These are phyloP conservation scores for Fraxinus ornus DNA, from an alignment of 305 asterid genomes.

Conservation along the genomic window DNA sequence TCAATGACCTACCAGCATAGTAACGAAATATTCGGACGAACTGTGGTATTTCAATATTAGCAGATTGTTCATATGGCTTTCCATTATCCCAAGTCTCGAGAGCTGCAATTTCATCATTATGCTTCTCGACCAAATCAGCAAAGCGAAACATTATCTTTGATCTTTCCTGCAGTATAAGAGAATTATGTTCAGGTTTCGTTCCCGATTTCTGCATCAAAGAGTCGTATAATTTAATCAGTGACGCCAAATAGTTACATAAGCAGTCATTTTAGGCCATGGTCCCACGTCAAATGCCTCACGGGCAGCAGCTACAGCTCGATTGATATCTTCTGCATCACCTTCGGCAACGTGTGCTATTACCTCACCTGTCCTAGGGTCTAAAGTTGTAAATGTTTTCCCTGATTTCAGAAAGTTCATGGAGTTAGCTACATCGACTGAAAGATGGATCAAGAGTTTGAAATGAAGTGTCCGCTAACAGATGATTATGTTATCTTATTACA, in stretches of 20 bases:
- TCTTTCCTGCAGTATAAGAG: conserved; percentile 63
- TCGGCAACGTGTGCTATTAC: conserved; percentile 85
- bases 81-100: conserved; percentile 96
- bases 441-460: neutral
- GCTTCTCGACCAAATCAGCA: conserved; percentile 93
- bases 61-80: conserved; percentile 74
- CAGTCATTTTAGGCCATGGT: conserved; percentile 93
- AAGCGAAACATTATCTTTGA: conserved; percentile 66
- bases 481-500: neutral
- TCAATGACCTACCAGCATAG: conserved; percentile 74
- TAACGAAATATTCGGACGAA: conserved; percentile 75
- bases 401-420: conserved; percentile 18
- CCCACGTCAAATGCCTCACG: conserved; percentile 96
- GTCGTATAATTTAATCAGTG: conserved; percentile 3
- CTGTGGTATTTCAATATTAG: conserved; percentile 79
- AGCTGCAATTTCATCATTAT: conserved; percentile 85
- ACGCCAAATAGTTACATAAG: conserved; percentile 56
- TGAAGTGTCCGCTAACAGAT: neutral
- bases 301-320: conserved; percentile 90
- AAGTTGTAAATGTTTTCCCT: conserved; percentile 87
- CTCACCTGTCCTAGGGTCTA: conserved; percentile 94
- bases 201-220: neutral
- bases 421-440: conserved; percentile 24
- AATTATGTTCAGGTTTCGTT: conserved; percentile 4
- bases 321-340: conserved; percentile 84